These are phyloP conservation scores for Fusarium sp. DNA, from an alignment of 2,329 filamentous ascomycete species.

Conservation along the genomic window DNA sequence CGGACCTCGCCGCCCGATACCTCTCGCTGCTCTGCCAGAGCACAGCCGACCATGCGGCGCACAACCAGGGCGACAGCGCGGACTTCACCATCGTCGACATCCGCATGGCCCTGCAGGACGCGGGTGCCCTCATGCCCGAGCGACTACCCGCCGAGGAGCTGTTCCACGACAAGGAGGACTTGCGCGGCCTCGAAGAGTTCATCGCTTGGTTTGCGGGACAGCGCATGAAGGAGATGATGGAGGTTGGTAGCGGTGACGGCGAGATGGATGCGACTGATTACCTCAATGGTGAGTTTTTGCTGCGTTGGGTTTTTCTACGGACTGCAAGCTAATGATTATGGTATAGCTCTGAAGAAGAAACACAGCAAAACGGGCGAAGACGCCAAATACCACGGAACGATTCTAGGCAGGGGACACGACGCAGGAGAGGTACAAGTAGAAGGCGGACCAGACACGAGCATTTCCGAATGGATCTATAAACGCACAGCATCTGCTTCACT, in stretches of 20 bases:
- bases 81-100: constrained; percentile 71
- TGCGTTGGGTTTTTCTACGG: background rate
- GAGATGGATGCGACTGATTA: constrained; percentile 72
- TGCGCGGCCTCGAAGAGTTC: constrained; percentile 78
- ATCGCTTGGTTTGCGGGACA: constrained; percentile 78
- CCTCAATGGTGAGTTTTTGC: constrained; percentile 62
- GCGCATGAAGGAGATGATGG: constrained; percentile 78
- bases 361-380: constrained; percentile 90
- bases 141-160: constrained; percentile 71
- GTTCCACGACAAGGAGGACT: constrained; percentile 76
- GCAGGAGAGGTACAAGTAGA: constrained; percentile 77
- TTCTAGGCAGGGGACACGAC: constrained; percentile 77
- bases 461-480: constrained; percentile 50
- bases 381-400: constrained; percentile 82
- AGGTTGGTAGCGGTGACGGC: constrained; percentile 77
- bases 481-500: constrained; percentile 36
- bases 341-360: constrained; percentile 82
- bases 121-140: constrained; percentile 75
- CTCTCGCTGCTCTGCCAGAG: constrained; percentile 75
- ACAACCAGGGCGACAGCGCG: constrained; percentile 67
- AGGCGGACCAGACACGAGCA: constrained; percentile 63
- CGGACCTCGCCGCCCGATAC: constrained; percentile 85
- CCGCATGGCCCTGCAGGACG: constrained; percentile 83
- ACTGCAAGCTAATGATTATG: constrained; percentile 51
- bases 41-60: constrained; percentile 73